Evolutionary conservation across 352 stramenopile species (phyloP), one percentile per base, ranked within the genome.

Genomic region (Phytophthora tentaculata): DNA sequence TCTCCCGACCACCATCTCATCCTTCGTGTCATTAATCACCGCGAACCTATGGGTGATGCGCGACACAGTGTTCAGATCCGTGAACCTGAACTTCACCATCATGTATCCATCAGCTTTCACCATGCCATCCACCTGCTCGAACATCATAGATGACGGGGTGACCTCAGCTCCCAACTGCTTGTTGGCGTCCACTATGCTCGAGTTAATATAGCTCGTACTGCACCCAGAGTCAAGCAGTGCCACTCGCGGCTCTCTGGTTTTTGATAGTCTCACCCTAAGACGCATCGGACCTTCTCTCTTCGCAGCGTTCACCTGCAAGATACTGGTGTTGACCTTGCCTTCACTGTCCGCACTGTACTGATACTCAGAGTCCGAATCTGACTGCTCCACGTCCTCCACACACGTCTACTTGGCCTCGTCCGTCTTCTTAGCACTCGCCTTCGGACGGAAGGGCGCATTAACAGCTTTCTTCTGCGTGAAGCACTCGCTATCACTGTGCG

Each of bases 401-500:
- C 32, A 0, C 14, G 32, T 43, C 7, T 4, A n/a, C 17, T 56
- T 56, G 0, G 37, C 35, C 19, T 45, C 23, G 5, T 58, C 37
- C 2, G 58, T 20, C 6, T 65, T 65, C 48, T 58, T 65, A 6
- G 48, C 47, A n/a, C 2, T 29, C 17, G 16, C 3, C 9, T 17
- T 50, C 14, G 20, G 20, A 17, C 28, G 43, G 23, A 3, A 5
- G 6, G 0, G 3, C 20, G 44, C 6, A 2, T 28, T 52, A 12
- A 8, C 7, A 10, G 17, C 29, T 23, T 32, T 20, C 7, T 62
- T 19, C 13, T 68, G 61, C 1, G 52, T 58, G 12, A 68, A 68
- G 22, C 43, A 68, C 14, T 68, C 52, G 8, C 43, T 57, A 19
- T 68, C 51, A 26, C 52, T 68, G 37, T 62, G 41, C 2, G 61